phyloP scores from a whole-genome alignment of 352 stramenopile genomes.

The Globisporangium nodosum region DNA sequence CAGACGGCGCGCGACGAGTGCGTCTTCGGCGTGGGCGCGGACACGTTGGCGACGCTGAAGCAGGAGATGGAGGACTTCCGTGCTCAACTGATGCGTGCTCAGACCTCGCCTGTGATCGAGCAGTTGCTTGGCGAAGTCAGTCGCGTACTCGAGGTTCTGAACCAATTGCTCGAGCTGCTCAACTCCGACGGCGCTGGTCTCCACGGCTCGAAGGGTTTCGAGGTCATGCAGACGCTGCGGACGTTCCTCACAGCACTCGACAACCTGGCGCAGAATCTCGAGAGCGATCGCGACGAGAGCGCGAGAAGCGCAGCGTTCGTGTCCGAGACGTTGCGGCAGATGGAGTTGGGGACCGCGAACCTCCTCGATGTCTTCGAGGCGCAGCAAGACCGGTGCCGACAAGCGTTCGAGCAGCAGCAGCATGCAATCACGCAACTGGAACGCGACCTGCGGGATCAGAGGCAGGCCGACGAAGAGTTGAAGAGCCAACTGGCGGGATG shows the following conservation, averaged over 20 bases:
- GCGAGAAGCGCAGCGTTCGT: constrained; percentile 21
- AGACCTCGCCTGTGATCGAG: constrained; percentile 17
- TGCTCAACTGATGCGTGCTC: constrained; percentile 8
- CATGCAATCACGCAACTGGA: constrained; percentile 33
- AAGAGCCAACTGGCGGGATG: constrained; percentile 33
- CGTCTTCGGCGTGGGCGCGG: constrained; percentile 38
- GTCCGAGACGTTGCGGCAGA: constrained; percentile 37
- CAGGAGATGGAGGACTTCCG: constrained; percentile 29
- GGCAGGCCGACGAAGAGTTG: constrained; percentile 39
- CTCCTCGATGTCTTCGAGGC: constrained; percentile 46
- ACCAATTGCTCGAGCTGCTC: constrained; percentile 14
- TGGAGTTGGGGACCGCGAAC: constrained; percentile 58
- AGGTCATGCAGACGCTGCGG: constrained; percentile 43
- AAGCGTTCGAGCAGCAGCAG: constrained; percentile 35
- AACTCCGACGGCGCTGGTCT: constrained; percentile 9
- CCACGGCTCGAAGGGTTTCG: constrained; percentile 7
- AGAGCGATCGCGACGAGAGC: constrained; percentile 15
- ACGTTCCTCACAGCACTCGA: constrained; percentile 34
- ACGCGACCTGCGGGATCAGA: constrained; percentile 35
- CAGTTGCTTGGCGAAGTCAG: constrained; percentile 27
- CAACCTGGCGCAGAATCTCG: constrained; percentile 18
- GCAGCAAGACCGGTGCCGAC: constrained; percentile 44
- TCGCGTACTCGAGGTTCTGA: constrained; percentile 28
- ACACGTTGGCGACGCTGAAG: constrained; percentile 25
- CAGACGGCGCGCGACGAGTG: constrained; percentile 46